Evolutionary conservation across 306 rosid genomes (phyloP).

Genomic region (Ammopiptanthus mongolicus): DNA sequence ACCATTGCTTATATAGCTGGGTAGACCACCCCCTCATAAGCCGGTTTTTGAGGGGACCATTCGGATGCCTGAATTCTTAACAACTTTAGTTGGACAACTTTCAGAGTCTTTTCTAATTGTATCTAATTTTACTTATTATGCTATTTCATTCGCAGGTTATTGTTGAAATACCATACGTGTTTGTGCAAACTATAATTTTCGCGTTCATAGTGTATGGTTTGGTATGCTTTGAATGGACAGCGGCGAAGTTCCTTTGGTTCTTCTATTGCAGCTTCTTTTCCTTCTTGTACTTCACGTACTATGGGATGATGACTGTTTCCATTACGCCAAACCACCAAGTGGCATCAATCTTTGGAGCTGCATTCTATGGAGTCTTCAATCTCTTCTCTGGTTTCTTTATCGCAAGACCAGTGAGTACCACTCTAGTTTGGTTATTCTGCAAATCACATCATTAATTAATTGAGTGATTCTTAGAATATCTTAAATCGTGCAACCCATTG

Average conservation of each 20-base stretch:
- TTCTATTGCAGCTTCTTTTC: slow-evolving; percentile 77
- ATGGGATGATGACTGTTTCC: slow-evolving; percentile 97
- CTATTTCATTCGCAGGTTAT: slow-evolving; percentile 53
- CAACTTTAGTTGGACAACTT: too few relatives aligned
- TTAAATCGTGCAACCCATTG: too few relatives aligned
- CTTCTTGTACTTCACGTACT: slow-evolving; percentile 91
- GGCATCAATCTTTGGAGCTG: slow-evolving; percentile 77
- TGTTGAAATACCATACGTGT: slow-evolving; percentile 66
- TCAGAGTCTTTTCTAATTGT: not conserved
- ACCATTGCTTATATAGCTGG: too few relatives aligned
- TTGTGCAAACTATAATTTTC: slow-evolving; percentile 56
- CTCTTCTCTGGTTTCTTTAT: slow-evolving; percentile 95
- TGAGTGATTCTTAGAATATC: too few relatives aligned
- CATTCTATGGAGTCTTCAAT: slow-evolving; percentile 84
- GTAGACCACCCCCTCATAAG: too few relatives aligned
- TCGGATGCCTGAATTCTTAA: too few relatives aligned
- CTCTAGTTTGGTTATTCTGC: not conserved
- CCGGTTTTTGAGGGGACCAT: too few relatives aligned
- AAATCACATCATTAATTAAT: not conserved
- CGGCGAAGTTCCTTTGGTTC: slow-evolving; percentile 76
- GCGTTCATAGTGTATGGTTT: slow-evolving; percentile 70
- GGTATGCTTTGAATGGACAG: slow-evolving; percentile 80
- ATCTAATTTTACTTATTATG: not conserved
- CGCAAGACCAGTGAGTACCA: slow-evolving; percentile 72
- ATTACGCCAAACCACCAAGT: slow-evolving; percentile 92